Evolutionary conservation across 495 filamentous ascomycete species (phyloP).

Genomic region (Tuber indicum): DNA sequence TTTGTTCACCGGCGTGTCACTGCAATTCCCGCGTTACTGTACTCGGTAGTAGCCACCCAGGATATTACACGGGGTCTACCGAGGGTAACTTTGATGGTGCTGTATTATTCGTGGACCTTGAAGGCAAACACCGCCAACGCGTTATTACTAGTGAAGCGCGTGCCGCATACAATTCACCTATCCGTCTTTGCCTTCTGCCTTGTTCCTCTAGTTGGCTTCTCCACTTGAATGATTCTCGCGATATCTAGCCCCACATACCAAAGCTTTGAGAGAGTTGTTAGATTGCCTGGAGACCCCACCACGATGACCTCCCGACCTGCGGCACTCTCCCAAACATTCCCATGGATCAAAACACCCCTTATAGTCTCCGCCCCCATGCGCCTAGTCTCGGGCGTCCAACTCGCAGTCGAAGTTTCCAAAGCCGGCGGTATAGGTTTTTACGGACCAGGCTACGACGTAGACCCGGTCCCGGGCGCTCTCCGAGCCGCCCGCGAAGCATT

Average conservation of each 20-base stretch:
- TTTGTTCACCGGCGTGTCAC: background rate
- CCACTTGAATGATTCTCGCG: background rate
- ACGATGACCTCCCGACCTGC: slow-evolving; percentile 24
- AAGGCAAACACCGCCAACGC: background rate
- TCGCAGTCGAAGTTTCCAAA: slow-evolving; percentile 55
- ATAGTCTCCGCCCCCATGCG: slow-evolving; percentile 68
- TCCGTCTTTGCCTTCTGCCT: background rate
- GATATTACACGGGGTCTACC: background rate
- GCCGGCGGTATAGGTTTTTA: slow-evolving; percentile 56
- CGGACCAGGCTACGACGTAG: slow-evolving; percentile 42
- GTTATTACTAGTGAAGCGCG: background rate
- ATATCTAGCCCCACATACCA: background rate
- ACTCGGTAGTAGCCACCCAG: background rate
- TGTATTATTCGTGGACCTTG: background rate
- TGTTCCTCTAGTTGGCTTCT: background rate
- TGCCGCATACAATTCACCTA: background rate
- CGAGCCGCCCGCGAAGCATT: slow-evolving; percentile 23
- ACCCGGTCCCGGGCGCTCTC: slow-evolving; percentile 37
- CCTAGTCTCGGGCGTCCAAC: slow-evolving; percentile 52
- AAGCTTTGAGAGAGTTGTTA: background rate
- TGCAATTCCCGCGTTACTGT: background rate
- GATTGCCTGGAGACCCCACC: background rate
- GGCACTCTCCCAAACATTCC: slow-evolving; percentile 47
- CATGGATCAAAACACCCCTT: slow-evolving; percentile 59
- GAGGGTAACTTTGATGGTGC: background rate